phyloP scores from a whole-genome alignment of 2,329 filamentous ascomycete species.

The Stemphylium beticola region DNA sequence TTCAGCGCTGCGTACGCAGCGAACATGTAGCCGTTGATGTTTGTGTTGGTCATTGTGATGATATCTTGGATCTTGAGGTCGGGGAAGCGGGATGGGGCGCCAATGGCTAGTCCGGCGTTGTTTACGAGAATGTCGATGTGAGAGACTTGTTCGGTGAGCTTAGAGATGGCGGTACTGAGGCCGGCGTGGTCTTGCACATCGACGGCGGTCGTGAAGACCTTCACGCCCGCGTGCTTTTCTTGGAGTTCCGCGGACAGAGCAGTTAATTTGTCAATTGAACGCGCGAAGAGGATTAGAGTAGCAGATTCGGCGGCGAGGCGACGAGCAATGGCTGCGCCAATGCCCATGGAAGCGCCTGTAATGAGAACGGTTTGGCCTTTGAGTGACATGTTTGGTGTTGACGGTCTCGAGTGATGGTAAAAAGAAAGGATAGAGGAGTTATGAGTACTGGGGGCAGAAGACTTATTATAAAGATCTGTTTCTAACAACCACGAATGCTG shows the following conservation, averaged over 20 bases:
- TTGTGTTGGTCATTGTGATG: constrained; percentile 55
- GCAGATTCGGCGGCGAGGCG: constrained; percentile 49
- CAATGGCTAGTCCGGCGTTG: constrained; percentile 57
- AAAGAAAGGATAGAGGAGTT: background rate
- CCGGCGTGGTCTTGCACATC: constrained; percentile 43
- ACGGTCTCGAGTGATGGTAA: background rate
- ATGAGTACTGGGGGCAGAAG: background rate
- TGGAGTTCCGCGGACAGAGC: constrained; percentile 26
- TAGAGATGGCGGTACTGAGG: constrained; percentile 33
- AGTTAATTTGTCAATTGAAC: constrained; percentile 43
- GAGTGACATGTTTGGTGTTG: constrained; percentile 31
- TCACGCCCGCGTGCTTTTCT: constrained; percentile 12
- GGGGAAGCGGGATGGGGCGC: constrained; percentile 53
- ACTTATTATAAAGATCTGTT: background rate
- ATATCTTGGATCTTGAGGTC: constrained; percentile 53
- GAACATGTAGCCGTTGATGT: constrained; percentile 58
- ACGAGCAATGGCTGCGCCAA: constrained; percentile 53
- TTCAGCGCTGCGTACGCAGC: constrained; percentile 56
- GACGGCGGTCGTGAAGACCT: constrained; percentile 41
- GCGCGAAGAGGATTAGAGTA: constrained; percentile 53
- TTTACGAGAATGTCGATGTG: constrained; percentile 57
- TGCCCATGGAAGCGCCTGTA: constrained; percentile 56
- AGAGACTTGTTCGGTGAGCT: constrained; percentile 35
- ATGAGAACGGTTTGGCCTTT: constrained; percentile 32
- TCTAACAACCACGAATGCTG: too few species aligned